A percentile compares a stretch with the other conserved stretches of the same genome.
phyloP scores from a whole-genome alignment of 768 basidiomycete species.

The Candolleomyces aberdarensis region DNA sequence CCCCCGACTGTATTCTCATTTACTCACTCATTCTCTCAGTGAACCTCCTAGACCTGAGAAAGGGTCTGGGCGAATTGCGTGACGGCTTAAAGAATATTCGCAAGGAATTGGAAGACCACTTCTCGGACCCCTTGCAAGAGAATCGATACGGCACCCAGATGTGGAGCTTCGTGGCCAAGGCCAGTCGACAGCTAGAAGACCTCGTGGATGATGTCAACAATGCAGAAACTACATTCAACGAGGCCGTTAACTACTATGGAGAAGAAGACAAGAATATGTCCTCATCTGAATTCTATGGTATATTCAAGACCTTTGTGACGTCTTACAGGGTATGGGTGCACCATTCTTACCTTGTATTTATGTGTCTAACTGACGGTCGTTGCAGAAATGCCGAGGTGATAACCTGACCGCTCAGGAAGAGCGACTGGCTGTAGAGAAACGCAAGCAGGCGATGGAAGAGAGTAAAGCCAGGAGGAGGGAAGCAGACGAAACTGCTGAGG shows the following conservation, averaged over 20 bases:
- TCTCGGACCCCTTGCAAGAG: slow-evolving; percentile 62
- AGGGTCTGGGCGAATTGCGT: slow-evolving; percentile 67
- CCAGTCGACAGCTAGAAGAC: slow-evolving; percentile 73
- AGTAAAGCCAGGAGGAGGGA: slow-evolving; percentile 54
- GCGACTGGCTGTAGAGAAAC: slow-evolving; percentile 60
- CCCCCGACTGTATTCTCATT: not conserved
- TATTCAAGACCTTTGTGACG: slow-evolving; percentile 96
- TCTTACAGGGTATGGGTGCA: slow-evolving; percentile 71
- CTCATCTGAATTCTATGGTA: slow-evolving; percentile 91
- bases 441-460: slow-evolving; percentile 66
- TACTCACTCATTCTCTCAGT: slow-evolving; percentile 41
- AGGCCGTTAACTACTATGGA: slow-evolving; percentile 88
- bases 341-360: not conserved
- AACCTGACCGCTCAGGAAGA: slow-evolving; percentile 77
- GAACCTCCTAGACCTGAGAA: slow-evolving; percentile 82
- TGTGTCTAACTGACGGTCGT: not conserved
- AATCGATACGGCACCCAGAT: slow-evolving; percentile 89
- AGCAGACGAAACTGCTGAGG: slow-evolving; percentile 40
- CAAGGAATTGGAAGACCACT: slow-evolving; percentile 77
- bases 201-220: slow-evolving; percentile 83
- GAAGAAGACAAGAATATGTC: slow-evolving; percentile 88
- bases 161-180: slow-evolving; percentile 84
- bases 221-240: slow-evolving; percentile 79
- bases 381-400: slow-evolving; percentile 83
- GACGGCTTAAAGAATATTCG: slow-evolving; percentile 78